Conservation (phyloP, 2,329 filamentous ascomycete species). For the Colletotrichum kahawae region DNA sequence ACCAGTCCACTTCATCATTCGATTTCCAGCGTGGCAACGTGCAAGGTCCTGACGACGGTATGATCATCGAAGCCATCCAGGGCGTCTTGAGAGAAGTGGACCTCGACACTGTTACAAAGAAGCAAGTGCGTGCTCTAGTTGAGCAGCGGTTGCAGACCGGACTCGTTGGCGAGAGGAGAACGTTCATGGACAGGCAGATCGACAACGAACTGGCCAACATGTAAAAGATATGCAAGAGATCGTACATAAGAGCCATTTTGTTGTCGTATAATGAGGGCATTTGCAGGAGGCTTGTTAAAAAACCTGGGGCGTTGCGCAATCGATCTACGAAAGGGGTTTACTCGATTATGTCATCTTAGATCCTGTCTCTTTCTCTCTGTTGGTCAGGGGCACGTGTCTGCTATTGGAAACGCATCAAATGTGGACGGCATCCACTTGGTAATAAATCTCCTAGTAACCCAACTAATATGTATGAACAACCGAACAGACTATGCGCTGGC, state of each 20-base stretch:
- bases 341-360: not conserved
- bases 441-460: constrained; percentile 15
- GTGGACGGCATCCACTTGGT: constrained; percentile 9
- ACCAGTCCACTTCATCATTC: constrained; percentile 60
- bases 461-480: not conserved
- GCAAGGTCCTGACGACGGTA: constrained; percentile 75
- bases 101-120: constrained; percentile 97
- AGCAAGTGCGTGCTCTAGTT: constrained; percentile 88
- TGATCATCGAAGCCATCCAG: constrained; percentile 86
- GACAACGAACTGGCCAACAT: constrained; percentile 93
- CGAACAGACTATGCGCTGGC: not conserved
- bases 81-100: constrained; percentile 86
- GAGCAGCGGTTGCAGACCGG: constrained; percentile 94
- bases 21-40: constrained; percentile 62
- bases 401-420: not conserved
- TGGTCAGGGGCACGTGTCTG: not conserved
- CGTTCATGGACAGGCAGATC: constrained; percentile 91
- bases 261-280: constrained; percentile 7
- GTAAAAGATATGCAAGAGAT: constrained; percentile 51
- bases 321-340: not conserved
- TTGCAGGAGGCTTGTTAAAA: not conserved
- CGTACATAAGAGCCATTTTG: constrained; percentile 10
- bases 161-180: constrained; percentile 81
- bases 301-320: constrained; percentile 16
- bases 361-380: not conserved